phyloP scores from a whole-genome alignment of 2,329 filamentous ascomycete genomes.

The Aspergillus latus region DNA sequence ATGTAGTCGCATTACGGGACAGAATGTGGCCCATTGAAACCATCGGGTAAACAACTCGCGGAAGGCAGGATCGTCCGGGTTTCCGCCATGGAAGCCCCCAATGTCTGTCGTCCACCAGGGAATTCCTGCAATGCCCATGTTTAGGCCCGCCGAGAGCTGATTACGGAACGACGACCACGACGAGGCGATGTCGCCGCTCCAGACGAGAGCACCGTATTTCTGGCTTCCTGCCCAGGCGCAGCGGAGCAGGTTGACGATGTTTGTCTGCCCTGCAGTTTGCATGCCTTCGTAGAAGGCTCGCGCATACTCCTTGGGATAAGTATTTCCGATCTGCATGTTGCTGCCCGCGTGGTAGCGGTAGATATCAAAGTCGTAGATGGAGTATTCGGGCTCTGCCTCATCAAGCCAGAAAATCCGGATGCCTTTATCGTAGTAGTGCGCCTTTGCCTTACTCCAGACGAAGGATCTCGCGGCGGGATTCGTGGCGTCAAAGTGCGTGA shows the following conservation, averaged over 20 bases:
- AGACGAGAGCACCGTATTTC: slow-evolving; percentile 64
- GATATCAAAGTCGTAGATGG: slow-evolving; percentile 65
- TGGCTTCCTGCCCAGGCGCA: slow-evolving; percentile 62
- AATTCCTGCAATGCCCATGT: slow-evolving; percentile 64
- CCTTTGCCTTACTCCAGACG: slow-evolving; percentile 59
- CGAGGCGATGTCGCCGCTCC: slow-evolving; percentile 66
- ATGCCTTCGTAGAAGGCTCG: slow-evolving; percentile 62
- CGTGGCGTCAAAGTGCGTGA: slow-evolving; percentile 63
- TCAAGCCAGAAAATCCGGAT: slow-evolving; percentile 68
- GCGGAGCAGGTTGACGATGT: slow-evolving; percentile 60
- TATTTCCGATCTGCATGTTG: slow-evolving; percentile 59
- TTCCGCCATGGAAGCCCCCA: slow-evolving; percentile 67
- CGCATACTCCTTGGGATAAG: slow-evolving; percentile 60
- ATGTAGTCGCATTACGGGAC: slow-evolving; percentile 67
- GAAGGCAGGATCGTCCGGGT: slow-evolving; percentile 56
- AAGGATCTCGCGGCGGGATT: slow-evolving; percentile 60
- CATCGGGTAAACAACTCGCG: slow-evolving; percentile 65
- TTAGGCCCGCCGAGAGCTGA: slow-evolving; percentile 63
- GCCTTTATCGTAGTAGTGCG: slow-evolving; percentile 63
- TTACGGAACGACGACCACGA: slow-evolving; percentile 61
- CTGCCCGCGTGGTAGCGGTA: slow-evolving; percentile 61
- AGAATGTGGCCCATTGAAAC: slow-evolving; percentile 70
- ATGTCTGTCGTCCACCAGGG: slow-evolving; percentile 72
- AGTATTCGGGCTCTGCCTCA: slow-evolving; percentile 66
- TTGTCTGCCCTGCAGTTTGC: slow-evolving; percentile 51